Base-by-base conservation (phyloP, 164 flowering plant genomes). In the Saururus chinensis region DNA sequence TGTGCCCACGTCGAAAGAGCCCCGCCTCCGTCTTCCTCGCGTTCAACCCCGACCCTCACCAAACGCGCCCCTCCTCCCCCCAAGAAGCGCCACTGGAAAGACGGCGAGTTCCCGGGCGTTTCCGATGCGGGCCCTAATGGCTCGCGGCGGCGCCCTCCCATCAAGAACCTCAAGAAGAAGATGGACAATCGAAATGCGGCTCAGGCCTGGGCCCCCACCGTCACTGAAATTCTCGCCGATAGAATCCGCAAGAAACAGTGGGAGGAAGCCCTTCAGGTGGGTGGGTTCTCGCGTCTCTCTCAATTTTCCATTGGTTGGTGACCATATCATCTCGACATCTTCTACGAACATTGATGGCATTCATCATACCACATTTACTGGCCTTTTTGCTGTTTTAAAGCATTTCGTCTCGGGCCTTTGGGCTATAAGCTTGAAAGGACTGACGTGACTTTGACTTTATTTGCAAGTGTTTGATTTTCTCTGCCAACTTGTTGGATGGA, bases 161-260 rank as follows among this genome's bases (percentile, higher is more conserved):
- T 87, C 4, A 93, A 88, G 79, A 90, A 87, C 63, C 16, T 84
- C 56, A 88, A 88, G 83, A 90, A 90, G 85, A 90, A 82, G 64
- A 45, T 82, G 30, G 95, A 90, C 25, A 69, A 77, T 26, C 88
- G 70, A 75, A 60, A 65, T 37, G 76, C 75, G 7, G 86, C 89
- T 57, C 83, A 75, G 60, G 97, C 82, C 1, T 93, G 97, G 99
- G 96, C 56, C 52, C 70, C 53, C 64, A 93, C 97, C n/a, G 93
- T 90, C 35, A 83, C 97, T 13, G 96, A 93, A 72, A 61, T 85
- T 60, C 67, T 93, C 48, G 74, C 88, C 20, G 88, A 87, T 23
- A 68, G 54, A 54, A 85, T 93, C 67, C 68, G 64, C 63, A 85
- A 83, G 62, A 90, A 84, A 69, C 91, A 80, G 56, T 90, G 97